Conservation (phyloP, 768 basidiomycete species). For the Suillus placidus region DNA sequence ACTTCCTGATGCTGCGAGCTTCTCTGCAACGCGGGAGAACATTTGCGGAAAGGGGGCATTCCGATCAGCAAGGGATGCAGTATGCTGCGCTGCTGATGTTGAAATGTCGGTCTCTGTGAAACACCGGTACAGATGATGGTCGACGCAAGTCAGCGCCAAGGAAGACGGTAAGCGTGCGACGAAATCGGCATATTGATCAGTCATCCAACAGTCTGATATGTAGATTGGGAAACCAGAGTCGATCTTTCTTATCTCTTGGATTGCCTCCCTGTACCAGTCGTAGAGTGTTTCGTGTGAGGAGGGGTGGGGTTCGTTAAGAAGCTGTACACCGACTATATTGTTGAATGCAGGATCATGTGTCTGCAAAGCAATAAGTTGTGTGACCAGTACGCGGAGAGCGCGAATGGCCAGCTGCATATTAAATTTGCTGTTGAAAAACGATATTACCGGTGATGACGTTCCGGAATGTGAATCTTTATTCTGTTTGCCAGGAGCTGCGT, state of each 20-base stretch:
- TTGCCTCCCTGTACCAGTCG: slow-evolving; percentile 63
- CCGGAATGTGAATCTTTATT: slow-evolving; percentile 71
- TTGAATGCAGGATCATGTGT: slow-evolving; percentile 43
- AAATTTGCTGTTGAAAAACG: slow-evolving; percentile 49
- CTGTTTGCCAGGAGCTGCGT: slow-evolving; percentile 77
- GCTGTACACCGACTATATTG: slow-evolving; percentile 58
- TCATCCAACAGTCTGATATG: slow-evolving; percentile 76
- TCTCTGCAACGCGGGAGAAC: slow-evolving; percentile 41
- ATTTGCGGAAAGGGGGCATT: slow-evolving; percentile 42
- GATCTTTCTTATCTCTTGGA: slow-evolving; percentile 52
- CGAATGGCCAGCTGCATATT: slow-evolving; percentile 52
- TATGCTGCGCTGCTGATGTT: slow-evolving; percentile 58
- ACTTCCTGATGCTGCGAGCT: slow-evolving; percentile 45
- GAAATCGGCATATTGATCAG: slow-evolving; percentile 63
- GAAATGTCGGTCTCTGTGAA: slow-evolving; percentile 63
- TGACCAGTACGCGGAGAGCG: slow-evolving; percentile 48
- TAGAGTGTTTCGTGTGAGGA: slow-evolving; percentile 52
- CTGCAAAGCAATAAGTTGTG: slow-evolving; percentile 48
- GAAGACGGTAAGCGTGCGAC: slow-evolving; percentile 38
- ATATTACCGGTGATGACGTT: slow-evolving; percentile 49
- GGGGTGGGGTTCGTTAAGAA: slow-evolving; percentile 64
- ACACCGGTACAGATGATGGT: slow-evolving; percentile 85
- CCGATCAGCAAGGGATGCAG: slow-evolving; percentile 46
- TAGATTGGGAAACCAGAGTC: slow-evolving; percentile 67
- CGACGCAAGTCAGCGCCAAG: slow-evolving; percentile 57